A percentile compares a stretch with the other conserved stretches of the same genome.
These are phyloP conservation scores for Chernovozyma aurita DNA, from an alignment of 1,139 yeast species.

Conservation along the genomic window DNA sequence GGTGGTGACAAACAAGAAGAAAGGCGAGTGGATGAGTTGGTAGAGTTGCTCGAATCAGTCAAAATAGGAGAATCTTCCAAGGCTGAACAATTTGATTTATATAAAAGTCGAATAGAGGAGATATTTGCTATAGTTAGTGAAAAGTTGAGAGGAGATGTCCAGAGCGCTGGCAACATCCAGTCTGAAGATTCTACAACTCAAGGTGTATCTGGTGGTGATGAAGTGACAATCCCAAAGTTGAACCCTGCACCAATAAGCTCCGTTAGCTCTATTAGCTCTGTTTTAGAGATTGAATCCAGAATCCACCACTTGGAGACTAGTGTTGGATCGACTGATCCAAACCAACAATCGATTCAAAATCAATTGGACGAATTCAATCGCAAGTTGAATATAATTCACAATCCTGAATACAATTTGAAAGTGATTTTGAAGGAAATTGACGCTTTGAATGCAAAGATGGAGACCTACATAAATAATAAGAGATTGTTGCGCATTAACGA, in stretches of 20 bases:
- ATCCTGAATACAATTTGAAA: conserved; percentile 28
- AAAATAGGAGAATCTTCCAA: background rate
- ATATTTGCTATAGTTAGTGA: background rate
- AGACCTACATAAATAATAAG: conserved; percentile 14
- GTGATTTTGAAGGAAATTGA: conserved; percentile 16
- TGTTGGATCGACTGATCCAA: conserved; percentile 13
- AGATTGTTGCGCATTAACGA: conserved; percentile 15
- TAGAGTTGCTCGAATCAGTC: background rate
- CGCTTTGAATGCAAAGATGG: conserved; percentile 13
- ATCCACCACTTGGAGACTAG: conserved; percentile 19
- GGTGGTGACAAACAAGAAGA: conserved; percentile 8
- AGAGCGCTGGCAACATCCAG: background rate
- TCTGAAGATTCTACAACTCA: background rate
- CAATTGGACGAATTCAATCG: conserved; percentile 31
- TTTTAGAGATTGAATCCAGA: conserved; percentile 20
- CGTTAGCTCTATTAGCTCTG: background rate
- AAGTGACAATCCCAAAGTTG: background rate
- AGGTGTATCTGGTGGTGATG: background rate
- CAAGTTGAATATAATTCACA: conserved; percentile 32
- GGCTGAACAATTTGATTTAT: background rate
- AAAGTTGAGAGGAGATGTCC: background rate
- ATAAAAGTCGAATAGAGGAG: background rate
- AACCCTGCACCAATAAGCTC: background rate
- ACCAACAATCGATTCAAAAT: conserved; percentile 16
- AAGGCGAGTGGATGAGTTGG: background rate